Conservation (phyloP, 768 basidiomycete species). For the Kwoniella pini region DNA sequence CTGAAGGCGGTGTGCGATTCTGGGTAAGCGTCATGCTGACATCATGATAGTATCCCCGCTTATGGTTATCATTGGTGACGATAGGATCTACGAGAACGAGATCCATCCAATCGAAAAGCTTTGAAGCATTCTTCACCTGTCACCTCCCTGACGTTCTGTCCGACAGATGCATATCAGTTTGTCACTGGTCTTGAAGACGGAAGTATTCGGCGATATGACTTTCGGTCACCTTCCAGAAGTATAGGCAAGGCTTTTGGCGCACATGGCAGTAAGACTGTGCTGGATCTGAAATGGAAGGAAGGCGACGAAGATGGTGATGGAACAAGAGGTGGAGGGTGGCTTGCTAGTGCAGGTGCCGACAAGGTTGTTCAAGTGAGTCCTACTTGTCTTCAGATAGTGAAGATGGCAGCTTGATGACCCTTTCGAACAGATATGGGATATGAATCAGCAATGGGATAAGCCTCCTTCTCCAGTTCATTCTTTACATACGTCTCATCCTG, state of each 20-base stretch:
- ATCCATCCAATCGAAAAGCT: constrained; percentile 34
- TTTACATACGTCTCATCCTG: constrained; percentile 44
- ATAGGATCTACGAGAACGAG: constrained; percentile 47
- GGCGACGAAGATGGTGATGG: constrained; percentile 23
- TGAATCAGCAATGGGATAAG: constrained; percentile 41
- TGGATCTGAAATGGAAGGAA: constrained; percentile 52
- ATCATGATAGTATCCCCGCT: too few relatives aligned
- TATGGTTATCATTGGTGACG: too few relatives aligned
- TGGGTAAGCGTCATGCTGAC: constrained; percentile 41
- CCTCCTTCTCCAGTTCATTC: constrained; percentile 43
- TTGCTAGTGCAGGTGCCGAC: constrained; percentile 52
- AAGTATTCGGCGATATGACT: constrained; percentile 49
- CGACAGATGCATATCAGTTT: constrained; percentile 41
- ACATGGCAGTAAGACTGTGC: constrained; percentile 48
- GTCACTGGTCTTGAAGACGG: constrained; percentile 49
- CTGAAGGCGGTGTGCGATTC: constrained; percentile 46
- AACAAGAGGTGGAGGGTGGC: constrained; percentile 40
- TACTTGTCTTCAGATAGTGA: background rate
- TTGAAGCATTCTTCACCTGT: constrained; percentile 43
- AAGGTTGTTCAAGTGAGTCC: constrained; percentile 48
- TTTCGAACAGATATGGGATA: constrained; percentile 50
- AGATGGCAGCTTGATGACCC: background rate
- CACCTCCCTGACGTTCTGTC: constrained; percentile 45
- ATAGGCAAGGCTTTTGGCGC: constrained; percentile 46
- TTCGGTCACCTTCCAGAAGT: constrained; percentile 30